Evolutionary conservation across 2,329 filamentous ascomycete species (phyloP).

Genomic region (Aspergillus arachidicola): DNA sequence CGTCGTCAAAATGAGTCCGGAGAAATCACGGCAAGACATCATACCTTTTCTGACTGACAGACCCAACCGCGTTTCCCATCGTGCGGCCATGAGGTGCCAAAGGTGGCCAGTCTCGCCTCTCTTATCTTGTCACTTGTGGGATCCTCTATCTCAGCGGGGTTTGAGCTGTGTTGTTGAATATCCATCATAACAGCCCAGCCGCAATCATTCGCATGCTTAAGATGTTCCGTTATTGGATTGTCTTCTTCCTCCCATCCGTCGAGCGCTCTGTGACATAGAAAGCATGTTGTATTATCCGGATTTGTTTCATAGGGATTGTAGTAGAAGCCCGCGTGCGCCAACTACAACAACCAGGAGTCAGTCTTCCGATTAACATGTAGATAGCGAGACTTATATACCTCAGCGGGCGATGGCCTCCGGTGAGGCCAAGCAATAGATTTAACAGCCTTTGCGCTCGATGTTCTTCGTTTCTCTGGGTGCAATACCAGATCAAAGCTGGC

Average conservation of each 20-base stretch:
- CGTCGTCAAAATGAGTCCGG: constrained; percentile 21
- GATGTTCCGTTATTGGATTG: constrained; percentile 79
- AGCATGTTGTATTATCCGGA: constrained; percentile 88
- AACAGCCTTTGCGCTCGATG: constrained; percentile 64
- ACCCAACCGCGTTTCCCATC: constrained; percentile 86
- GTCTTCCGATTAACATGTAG: neutral
- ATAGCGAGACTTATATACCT: constrained; percentile 50
- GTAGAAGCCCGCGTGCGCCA: constrained; percentile 89
- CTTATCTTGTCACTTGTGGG: constrained; percentile 72
- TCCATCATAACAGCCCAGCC: constrained; percentile 82
- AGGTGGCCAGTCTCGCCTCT: constrained; percentile 79
- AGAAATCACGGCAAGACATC: neutral
- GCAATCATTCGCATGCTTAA: constrained; percentile 79
- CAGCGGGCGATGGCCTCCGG: constrained; percentile 63
- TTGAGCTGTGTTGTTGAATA: constrained; percentile 49
- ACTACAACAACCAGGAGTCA: constrained; percentile 50
- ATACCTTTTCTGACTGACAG: constrained; percentile 83
- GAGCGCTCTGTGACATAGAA: constrained; percentile 78
- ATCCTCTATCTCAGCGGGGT: constrained; percentile 63
- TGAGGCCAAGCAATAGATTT: constrained; percentile 75
- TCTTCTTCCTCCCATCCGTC: constrained; percentile 93
- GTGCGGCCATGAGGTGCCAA: constrained; percentile 84
- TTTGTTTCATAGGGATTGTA: constrained; percentile 75
- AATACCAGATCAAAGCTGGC: constrained; percentile 74
- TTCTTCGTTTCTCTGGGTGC: constrained; percentile 66